A percentile compares a stretch with the other conserved stretches of the same genome.
Conservation (phyloP, 108 stramenopile species). For the Fistulifera solaris region DNA sequence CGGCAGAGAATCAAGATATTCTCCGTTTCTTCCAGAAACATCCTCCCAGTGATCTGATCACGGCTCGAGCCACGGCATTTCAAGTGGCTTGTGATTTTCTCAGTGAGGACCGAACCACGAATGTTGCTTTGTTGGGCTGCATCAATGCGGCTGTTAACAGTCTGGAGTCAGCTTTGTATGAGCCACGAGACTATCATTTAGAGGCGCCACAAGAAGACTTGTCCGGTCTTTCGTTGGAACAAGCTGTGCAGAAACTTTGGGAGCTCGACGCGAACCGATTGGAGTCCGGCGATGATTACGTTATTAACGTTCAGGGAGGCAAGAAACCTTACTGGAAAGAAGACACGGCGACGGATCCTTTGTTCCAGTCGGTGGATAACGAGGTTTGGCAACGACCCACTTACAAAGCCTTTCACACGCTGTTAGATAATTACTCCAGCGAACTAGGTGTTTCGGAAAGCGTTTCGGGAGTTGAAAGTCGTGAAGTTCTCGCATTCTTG, state of each 20-base stretch:
- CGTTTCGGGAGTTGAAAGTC: slow-evolving; percentile 42
- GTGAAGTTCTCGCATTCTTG: slow-evolving; percentile 61
- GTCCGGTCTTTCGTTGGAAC: slow-evolving; percentile 13
- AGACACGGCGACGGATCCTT: slow-evolving; percentile 72
- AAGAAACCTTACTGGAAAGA: slow-evolving; percentile 76
- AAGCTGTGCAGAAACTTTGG: slow-evolving; percentile 81
- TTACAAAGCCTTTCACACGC: slow-evolving; percentile 56
- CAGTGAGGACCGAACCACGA: slow-evolving; percentile 35
- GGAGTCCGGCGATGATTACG: slow-evolving; percentile 58
- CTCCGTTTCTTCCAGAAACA: slow-evolving; percentile 21
- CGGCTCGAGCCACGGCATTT: slow-evolving; percentile 46
- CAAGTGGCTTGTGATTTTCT: slow-evolving; percentile 45
- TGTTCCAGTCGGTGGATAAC: slow-evolving; percentile 57
- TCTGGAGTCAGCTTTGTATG: slow-evolving; percentile 36
- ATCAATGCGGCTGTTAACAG: slow-evolving; percentile 60
- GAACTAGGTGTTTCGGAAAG: slow-evolving; percentile 50
- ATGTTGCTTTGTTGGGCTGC: slow-evolving; percentile 40
- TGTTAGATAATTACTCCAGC: slow-evolving; percentile 82
- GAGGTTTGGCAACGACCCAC: slow-evolving; percentile 58
- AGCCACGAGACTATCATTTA: slow-evolving; percentile 5
- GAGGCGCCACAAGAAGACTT: slow-evolving; percentile 17
- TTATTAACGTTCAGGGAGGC: slow-evolving; percentile 73
- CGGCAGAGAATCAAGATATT: slow-evolving; percentile 26
- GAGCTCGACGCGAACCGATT: slow-evolving; percentile 82
- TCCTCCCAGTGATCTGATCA: slow-evolving; percentile 26